phyloP scores from a whole-genome alignment of 768 basidiomycete species.

The Suillus placidus region DNA sequence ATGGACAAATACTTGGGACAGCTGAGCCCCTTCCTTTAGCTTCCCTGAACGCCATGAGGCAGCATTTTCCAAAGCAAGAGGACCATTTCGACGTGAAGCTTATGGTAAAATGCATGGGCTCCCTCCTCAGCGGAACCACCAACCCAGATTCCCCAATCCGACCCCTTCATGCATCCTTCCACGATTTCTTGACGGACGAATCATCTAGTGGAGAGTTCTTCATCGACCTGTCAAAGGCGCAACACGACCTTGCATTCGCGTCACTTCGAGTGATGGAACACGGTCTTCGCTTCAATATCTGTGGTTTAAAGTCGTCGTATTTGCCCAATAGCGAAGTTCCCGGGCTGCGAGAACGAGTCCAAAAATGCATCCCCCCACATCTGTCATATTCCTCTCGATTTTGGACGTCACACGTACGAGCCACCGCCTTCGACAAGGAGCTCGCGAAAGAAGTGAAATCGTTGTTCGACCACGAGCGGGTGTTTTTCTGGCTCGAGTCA shows the following conservation, averaged over 20 bases:
- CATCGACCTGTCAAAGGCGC: conserved; percentile 14
- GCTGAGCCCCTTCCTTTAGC: neutral
- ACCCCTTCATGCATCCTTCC: conserved; percentile 31
- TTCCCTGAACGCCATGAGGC: conserved; percentile 5
- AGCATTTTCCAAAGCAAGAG: neutral
- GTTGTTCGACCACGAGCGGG: too few species aligned
- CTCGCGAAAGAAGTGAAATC: too few species aligned
- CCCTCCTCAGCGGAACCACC: conserved; percentile 12
- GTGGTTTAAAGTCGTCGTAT: conserved; percentile 33
- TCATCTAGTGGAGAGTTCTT: conserved; percentile 18
- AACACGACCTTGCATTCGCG: conserved; percentile 23
- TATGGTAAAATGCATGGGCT: conserved; percentile 9
- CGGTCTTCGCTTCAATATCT: conserved; percentile 40
- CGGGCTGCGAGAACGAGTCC: neutral
- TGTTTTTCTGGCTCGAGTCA: too few species aligned
- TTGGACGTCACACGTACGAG: too few species aligned
- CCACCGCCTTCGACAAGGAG: too few species aligned
- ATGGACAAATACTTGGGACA: conserved; percentile 5
- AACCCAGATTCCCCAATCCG: conserved; percentile 12
- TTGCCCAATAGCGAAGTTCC: conserved; percentile 28
- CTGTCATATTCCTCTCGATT: too few species aligned
- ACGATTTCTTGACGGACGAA: conserved; percentile 26
- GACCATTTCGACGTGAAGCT: neutral
- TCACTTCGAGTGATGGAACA: conserved; percentile 33
- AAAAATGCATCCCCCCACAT: too few species aligned